Evolutionary conservation across 2,329 filamentous ascomycete species (phyloP).

Genomic region (Cytospora chrysosperma): DNA sequence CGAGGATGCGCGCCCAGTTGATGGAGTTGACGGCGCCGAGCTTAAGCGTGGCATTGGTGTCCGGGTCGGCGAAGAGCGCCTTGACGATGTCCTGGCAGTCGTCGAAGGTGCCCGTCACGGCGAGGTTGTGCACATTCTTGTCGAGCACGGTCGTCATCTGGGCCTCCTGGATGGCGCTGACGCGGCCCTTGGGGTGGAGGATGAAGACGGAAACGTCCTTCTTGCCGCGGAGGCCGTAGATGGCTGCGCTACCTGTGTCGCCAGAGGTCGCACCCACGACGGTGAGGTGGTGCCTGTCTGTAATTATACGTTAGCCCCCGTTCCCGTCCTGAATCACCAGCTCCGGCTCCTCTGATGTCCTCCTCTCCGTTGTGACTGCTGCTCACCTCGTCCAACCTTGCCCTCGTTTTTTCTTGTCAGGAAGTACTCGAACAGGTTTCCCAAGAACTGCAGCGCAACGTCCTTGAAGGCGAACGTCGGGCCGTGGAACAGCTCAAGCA

Average conservation of each 20-base stretch:
- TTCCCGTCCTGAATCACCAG: not conserved
- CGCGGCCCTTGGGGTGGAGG: conserved; percentile 84
- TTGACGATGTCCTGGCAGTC: conserved; percentile 98
- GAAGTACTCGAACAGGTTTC: conserved; percentile 95
- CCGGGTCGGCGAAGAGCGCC: conserved; percentile 80
- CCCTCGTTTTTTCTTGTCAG: conserved; percentile 69
- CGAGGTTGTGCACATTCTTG: conserved; percentile 87
- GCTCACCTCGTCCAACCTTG: conserved; percentile 57
- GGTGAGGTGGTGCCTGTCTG: conserved; percentile 74
- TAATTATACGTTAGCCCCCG: conserved; percentile 38
- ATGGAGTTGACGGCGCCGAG: conserved; percentile 95
- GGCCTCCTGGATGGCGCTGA: conserved; percentile 88
- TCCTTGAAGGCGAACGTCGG: conserved; percentile 97
- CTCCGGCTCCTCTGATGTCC: not conserved
- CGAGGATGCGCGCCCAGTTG: conserved; percentile 92
- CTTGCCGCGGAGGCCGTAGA: conserved; percentile 92
- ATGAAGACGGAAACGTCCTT: conserved; percentile 97
- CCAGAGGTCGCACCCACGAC: conserved; percentile 86
- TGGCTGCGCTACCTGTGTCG: conserved; percentile 90
- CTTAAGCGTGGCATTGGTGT: conserved; percentile 78
- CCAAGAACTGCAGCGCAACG: conserved; percentile 87
- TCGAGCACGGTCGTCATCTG: conserved; percentile 97
- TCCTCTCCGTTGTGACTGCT: not conserved
- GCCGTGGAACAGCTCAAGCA: conserved; percentile 94
- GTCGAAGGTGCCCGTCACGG: conserved; percentile 88